Base-by-base conservation (phyloP, 306 rosid genomes). In the Biancaea sappan region DNA sequence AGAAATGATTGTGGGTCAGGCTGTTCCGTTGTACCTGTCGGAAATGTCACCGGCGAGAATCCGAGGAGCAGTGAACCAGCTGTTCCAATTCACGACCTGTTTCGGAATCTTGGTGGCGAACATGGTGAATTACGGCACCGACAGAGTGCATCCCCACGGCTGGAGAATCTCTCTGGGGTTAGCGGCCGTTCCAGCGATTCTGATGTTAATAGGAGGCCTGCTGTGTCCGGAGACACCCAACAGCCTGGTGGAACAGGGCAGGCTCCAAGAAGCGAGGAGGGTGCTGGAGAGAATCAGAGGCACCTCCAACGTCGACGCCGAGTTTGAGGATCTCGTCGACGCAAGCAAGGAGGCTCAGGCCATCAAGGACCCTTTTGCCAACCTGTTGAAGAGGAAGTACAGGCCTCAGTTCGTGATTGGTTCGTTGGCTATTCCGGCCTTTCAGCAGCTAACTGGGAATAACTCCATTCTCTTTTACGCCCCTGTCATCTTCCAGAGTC, bases 141-240 rank as follows among this genome's bases (percentile, higher is more conserved):
- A 83, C 0, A 66, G 77, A 63, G 80, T 88, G 31, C 92, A 88
- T 83, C 92, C 88, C 2, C 71, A 86, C 78, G 96, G 93, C 1
- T 92, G 97, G 97, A 80, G 93, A 40, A 69, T 90, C 60, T 93
- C 97, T 14, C 88, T 93, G 25, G 97, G 98, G n/a, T 83, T 93
- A 48, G 93, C 98, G 1, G 76, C 88, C 16, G 83, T 87, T 34
- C 97, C 98, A 9, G 98, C 98, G 14, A 71, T 74, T 44, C 60
- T 87, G 2, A 90, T 93, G 98, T 78, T 93, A 25, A 2, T 90
- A 13, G 98, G 98, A 38, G 97, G 98, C 0, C 0, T 90, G 19
- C 74, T 86, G 41, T 92, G 92, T 66, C 91, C 97, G 4, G 95
- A 90, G 85, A 93, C 98, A 52, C 97, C 95, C 0, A 93, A 90